Percentiles rank a stretch among this genome's conserved stretches.
phyloP scores from a whole-genome alignment of 2,329 filamentous ascomycete genomes.

The Sarocladium kiliense region DNA sequence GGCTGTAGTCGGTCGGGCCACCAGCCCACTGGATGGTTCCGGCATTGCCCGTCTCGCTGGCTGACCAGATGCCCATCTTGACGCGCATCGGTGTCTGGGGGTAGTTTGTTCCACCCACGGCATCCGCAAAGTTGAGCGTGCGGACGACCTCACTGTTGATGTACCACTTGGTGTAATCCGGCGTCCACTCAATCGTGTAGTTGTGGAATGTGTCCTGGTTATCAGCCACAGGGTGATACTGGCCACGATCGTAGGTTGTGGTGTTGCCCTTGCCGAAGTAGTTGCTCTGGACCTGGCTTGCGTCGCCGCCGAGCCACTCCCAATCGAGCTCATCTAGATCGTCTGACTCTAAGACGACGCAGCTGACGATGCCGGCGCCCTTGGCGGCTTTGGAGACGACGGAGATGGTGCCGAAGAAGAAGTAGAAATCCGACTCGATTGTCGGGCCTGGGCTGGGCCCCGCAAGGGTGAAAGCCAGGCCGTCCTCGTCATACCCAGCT shows the following conservation, averaged over 20 bases:
- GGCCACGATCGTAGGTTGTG: slow-evolving; percentile 52
- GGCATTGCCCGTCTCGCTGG: slow-evolving; percentile 30
- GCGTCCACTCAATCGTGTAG: slow-evolving; percentile 54
- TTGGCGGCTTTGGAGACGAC: slow-evolving; percentile 69
- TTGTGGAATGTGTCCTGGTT: slow-evolving; percentile 42
- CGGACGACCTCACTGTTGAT: slow-evolving; percentile 52
- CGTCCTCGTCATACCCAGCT: slow-evolving; percentile 16
- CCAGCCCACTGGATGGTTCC: slow-evolving; percentile 49
- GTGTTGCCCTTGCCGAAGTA: slow-evolving; percentile 68
- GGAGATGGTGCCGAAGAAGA: slow-evolving; percentile 73
- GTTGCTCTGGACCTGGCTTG: slow-evolving; percentile 65
- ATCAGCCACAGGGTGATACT: not conserved
- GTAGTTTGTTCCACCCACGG: slow-evolving; percentile 44
- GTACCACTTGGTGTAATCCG: slow-evolving; percentile 43
- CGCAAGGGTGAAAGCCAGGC: slow-evolving; percentile 45
- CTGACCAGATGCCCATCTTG: slow-evolving; percentile 40
- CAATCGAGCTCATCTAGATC: slow-evolving; percentile 76
- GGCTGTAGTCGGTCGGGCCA: slow-evolving; percentile 44
- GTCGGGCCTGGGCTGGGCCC: slow-evolving; percentile 48
- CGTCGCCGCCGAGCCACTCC: slow-evolving; percentile 68
- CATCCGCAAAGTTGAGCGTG: slow-evolving; percentile 41
- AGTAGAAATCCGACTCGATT: slow-evolving; percentile 66
- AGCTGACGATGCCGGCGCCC: slow-evolving; percentile 74
- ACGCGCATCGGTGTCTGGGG: slow-evolving; percentile 54
- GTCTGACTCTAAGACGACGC: slow-evolving; percentile 69